Evolutionary conservation across 179 eudicot genomes (phyloP).

Genomic region (Silene coronaria): DNA sequence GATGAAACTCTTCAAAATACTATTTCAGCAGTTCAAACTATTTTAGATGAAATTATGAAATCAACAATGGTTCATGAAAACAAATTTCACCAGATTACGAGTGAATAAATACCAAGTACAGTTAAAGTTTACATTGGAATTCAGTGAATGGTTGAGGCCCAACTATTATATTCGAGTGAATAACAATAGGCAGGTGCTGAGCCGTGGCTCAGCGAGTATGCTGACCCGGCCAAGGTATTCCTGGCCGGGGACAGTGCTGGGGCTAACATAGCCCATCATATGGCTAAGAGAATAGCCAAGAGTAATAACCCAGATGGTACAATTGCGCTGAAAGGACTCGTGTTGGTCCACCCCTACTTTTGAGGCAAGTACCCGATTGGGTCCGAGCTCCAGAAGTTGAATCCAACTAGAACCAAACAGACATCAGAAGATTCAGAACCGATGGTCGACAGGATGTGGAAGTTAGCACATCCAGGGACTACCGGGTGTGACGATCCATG

Average conservation of each 20-base stretch:
- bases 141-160: no score
- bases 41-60: no score
- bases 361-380: constrained; percentile 33
- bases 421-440: not conserved
- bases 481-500: constrained; percentile 34
- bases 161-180: no score
- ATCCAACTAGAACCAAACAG: not conserved
- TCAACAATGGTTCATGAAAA: no score
- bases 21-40: no score
- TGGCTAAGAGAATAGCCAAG: constrained; percentile 20
- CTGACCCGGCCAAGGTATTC: constrained; percentile 24
- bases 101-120: no score
- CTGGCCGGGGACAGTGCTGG: constrained; percentile 44
- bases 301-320: not conserved
- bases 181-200: constrained; percentile 5
- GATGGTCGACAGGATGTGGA: constrained; percentile 24
- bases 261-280: constrained; percentile 34
- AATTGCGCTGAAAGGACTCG: constrained; percentile 22
- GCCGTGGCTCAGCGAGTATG: constrained; percentile 26
- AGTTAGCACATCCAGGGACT: constrained; percentile 12
- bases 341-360: constrained; percentile 40
- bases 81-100: no score
- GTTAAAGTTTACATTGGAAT: no score
- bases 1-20: no score
- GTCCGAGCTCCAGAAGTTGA: constrained; percentile 5